Percentiles rank a stretch among this genome's conserved stretches.
Evolutionary conservation across 208 protist species (phyloP).

Genomic region (Tetramitus jugosus): DNA sequence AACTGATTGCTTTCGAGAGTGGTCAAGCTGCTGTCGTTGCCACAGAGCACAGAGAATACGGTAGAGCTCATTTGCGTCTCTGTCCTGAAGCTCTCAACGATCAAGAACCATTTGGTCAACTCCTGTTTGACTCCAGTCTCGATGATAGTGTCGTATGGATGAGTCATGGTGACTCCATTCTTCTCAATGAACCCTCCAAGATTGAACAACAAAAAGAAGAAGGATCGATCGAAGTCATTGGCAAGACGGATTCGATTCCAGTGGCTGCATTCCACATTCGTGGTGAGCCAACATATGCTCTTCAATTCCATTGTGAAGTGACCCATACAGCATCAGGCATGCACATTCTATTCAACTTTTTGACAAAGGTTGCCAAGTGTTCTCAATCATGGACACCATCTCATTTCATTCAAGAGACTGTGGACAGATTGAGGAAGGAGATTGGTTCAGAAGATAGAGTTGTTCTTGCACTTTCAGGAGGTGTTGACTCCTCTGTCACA

Average conservation of each 20-base stretch:
- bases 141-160: slow-evolving; percentile 66
- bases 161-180: slow-evolving; percentile 88
- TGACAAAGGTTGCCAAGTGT: slow-evolving; percentile 62
- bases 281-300: slow-evolving; percentile 61
- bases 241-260: slow-evolving; percentile 52
- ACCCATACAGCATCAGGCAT: slow-evolving; percentile 83
- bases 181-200: no score
- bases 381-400: not conserved
- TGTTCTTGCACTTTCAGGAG: slow-evolving; percentile 89
- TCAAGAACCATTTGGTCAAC: slow-evolving; percentile 15
- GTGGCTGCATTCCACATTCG: slow-evolving; percentile 64
- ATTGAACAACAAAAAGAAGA: slow-evolving; percentile 45
- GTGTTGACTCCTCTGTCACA: slow-evolving; percentile 95
- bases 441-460: slow-evolving; percentile 74
- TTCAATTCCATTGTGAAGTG: slow-evolving; percentile 97
- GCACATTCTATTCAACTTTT: slow-evolving; percentile 86
- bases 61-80: slow-evolving; percentile 71
- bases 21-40: slow-evolving; percentile 75
- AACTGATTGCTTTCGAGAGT: slow-evolving; percentile 70
- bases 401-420: slow-evolving; percentile 58
- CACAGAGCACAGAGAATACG: slow-evolving; percentile 80
- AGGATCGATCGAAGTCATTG: slow-evolving; percentile 41
- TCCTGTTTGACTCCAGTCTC: slow-evolving; percentile 57
- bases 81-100: slow-evolving; percentile 40
- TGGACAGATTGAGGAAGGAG: slow-evolving; percentile 62